Percentiles rank a stretch among this genome's conserved stretches.
Conservation (phyloP, 306 rosid species). For the Vigna angularis region DNA sequence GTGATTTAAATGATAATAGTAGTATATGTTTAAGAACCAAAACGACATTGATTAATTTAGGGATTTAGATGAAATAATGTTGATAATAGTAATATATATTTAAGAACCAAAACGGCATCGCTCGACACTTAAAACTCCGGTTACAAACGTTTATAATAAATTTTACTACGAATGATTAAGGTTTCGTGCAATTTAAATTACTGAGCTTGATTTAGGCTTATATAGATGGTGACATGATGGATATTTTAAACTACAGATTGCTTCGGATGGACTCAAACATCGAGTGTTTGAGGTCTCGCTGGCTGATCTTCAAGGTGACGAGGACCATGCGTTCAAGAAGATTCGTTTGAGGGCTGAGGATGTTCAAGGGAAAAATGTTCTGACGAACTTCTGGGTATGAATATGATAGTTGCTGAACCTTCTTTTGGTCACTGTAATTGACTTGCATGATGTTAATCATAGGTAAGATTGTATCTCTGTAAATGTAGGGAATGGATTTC, state of each 20-base stretch:
- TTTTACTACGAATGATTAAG: neutral
- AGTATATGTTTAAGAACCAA: neutral
- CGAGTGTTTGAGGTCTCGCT: constrained; percentile 89
- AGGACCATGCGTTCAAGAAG: constrained; percentile 94
- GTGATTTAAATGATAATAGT: neutral
- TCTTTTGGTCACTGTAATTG: neutral
- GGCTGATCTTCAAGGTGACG: constrained; percentile 95
- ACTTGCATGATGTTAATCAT: neutral
- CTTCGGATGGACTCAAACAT: constrained; percentile 96
- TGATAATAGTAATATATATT: too few species aligned
- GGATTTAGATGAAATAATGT: too few species aligned
- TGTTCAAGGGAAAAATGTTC: constrained; percentile 86
- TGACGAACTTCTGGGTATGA: constrained; percentile 93
- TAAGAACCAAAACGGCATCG: neutral
- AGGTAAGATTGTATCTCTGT: neutral
- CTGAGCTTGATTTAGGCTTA: neutral
- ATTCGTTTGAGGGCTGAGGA: constrained; percentile 94
- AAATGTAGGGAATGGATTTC: constrained; percentile 79
- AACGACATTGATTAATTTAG: too few species aligned
- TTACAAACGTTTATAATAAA: neutral
- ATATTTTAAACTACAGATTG: constrained; percentile 61
- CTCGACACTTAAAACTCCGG: neutral
- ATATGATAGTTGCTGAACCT: neutral
- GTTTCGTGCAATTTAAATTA: neutral
- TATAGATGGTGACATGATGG: neutral